These are phyloP conservation scores for Suillus brevipes DNA, from an alignment of 768 basidiomycete genomes.

Conservation along the genomic window DNA sequence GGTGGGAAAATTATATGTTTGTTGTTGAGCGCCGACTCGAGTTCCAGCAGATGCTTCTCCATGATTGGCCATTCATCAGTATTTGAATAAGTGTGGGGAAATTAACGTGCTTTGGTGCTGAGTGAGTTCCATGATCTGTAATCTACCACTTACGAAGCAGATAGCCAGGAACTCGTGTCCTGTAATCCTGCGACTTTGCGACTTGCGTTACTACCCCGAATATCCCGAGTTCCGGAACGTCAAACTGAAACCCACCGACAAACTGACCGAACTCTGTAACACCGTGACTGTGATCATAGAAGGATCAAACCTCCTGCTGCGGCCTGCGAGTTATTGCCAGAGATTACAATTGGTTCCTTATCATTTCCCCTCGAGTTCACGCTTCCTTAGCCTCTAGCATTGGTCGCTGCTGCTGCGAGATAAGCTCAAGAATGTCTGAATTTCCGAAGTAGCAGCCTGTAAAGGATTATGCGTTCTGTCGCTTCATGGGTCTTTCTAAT, in stretches of 20 bases:
- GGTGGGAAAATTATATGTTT: not conserved
- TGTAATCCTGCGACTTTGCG: not conserved
- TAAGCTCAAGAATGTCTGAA: constrained; percentile 20
- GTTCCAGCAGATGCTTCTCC: not conserved
- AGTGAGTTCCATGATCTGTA: not conserved
- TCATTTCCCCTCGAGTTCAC: not conserved
- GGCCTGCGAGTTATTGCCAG: not conserved
- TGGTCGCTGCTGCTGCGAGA: constrained; percentile 6
- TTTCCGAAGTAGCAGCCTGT: constrained; percentile 22
- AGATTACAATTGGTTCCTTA: not conserved
- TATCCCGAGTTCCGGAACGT: not conserved
- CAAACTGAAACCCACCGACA: not conserved
- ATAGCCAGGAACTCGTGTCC: not conserved
- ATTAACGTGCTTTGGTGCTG: not conserved
- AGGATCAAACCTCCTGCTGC: not conserved
- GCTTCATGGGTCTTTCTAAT: constrained; percentile 35
- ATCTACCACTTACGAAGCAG: not conserved
- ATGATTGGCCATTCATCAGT: not conserved
- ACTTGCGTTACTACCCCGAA: not conserved
- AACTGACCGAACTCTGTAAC: not conserved
- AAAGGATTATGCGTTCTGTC: constrained; percentile 35
- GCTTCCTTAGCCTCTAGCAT: not conserved
- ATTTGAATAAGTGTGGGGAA: not conserved
- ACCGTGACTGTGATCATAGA: not conserved
- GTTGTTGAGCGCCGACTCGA: not conserved